These are phyloP conservation scores for Pleurotus citrinopileatus DNA, from an alignment of 768 basidiomycete species.

Conservation along the genomic window DNA sequence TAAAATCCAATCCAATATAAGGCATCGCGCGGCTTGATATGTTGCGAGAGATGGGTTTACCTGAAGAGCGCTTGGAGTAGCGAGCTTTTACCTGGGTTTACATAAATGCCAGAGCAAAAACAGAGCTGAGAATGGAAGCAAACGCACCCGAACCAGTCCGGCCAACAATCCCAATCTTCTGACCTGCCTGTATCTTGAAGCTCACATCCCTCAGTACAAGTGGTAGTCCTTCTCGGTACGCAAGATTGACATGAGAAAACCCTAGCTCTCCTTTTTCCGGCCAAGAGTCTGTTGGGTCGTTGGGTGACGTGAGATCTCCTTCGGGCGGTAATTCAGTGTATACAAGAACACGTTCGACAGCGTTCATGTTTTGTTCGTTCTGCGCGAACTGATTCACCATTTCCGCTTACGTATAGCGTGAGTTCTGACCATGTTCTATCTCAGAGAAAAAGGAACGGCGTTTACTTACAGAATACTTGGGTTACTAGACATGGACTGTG, in stretches of 20 bases:
- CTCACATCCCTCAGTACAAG: slow-evolving; percentile 59
- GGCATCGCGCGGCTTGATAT: neutral
- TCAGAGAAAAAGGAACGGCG: neutral
- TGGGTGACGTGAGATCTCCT: slow-evolving; percentile 36
- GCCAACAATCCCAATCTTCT: slow-evolving; percentile 57
- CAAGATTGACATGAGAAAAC: slow-evolving; percentile 54
- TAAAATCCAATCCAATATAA: slow-evolving; percentile 18
- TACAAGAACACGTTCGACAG: slow-evolving; percentile 67
- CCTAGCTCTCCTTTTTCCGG: slow-evolving; percentile 48
- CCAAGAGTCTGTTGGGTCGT: slow-evolving; percentile 49
- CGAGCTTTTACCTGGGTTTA: slow-evolving; percentile 50
- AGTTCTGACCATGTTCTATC: no score
- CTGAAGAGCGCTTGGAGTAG: slow-evolving; percentile 56
- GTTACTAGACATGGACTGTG: slow-evolving; percentile 34
- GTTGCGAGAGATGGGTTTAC: slow-evolving; percentile 14
- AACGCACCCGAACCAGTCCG: slow-evolving; percentile 40
- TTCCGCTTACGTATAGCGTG: slow-evolving; percentile 34
- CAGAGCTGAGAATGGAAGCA: neutral
- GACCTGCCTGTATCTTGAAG: slow-evolving; percentile 56
- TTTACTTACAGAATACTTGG: slow-evolving; percentile 52
- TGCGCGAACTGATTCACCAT: slow-evolving; percentile 55
- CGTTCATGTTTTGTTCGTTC: slow-evolving; percentile 72
- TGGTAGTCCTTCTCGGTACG: slow-evolving; percentile 63
- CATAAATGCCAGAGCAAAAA: no score
- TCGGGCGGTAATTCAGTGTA: slow-evolving; percentile 64